Conservation (phyloP, 2,329 filamentous ascomycete species). For the Parastagonospora nodorum region DNA sequence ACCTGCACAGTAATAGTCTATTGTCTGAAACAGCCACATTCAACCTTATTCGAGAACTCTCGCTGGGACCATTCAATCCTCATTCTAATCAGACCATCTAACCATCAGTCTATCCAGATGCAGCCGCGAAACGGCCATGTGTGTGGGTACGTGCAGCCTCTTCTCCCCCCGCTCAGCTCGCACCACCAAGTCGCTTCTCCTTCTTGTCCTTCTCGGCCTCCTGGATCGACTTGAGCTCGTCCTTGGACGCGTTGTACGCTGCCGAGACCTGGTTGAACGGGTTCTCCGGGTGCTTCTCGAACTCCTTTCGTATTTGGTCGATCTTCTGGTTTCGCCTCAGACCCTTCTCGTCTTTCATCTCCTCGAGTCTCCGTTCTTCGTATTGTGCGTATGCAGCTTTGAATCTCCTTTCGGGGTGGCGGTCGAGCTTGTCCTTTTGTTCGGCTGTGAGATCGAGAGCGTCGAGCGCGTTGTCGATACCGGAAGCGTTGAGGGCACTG, state of each 20-base stretch:
- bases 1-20: no score
- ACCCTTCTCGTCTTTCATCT: constrained; percentile 86
- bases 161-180: constrained; percentile 8
- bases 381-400: constrained; percentile 84
- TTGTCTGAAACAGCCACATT: no score
- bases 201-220: constrained; percentile 73
- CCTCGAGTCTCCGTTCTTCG: constrained; percentile 78
- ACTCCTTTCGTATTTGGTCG: constrained; percentile 85
- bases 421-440: constrained; percentile 75
- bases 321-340: constrained; percentile 83
- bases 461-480: constrained; percentile 93
- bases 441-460: constrained; percentile 72
- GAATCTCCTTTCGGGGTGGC: constrained; percentile 85
- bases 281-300: constrained; percentile 92
- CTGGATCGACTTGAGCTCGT: constrained; percentile 72
- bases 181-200: constrained; percentile 66
- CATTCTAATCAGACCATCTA: neutral
- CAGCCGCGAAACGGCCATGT: constrained; percentile 10
- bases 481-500: constrained; percentile 74
- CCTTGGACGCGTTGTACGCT: constrained; percentile 75
- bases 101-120: constrained; percentile 21
- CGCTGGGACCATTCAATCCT: no score
- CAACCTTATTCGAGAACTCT: no score
- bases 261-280: constrained; percentile 87
- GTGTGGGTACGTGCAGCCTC: no score